Evolutionary conservation across 176 grass and related monocot species (phyloP), one percentile per base, ranked within the genome.

Genomic region (Poa annua): DNA sequence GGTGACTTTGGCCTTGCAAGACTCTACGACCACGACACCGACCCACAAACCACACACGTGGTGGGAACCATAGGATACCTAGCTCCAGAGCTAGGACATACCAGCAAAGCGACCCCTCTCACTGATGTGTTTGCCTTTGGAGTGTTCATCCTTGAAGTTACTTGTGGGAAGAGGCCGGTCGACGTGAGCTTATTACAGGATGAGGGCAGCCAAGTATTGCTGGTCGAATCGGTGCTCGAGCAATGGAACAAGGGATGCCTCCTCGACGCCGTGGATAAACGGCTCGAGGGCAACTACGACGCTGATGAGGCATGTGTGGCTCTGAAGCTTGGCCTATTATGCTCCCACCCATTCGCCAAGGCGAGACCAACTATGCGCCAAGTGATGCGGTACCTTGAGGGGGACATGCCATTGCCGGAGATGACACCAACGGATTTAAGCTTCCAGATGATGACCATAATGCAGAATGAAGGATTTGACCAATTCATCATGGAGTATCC

Each of bases 391-490:
- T 63, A 63, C 25, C 60, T 63, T 14, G 24, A 62, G 24, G 59
- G 59, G 11, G 59, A 62, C 24, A 62, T 62, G 24, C 24, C 60
- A 14, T 14, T 63, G 5, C 60, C 60, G 5, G 60, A 63, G 60
- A 32, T 63, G 60, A 15, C 60, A 7, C 60, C 60, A 2, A 32
- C 60, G 12, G 60, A 63, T 63, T 63, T 63, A 16, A 63, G 25
- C 5, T 63, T 32, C 7, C 60, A 63, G 25, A 63, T 63, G 60
- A 63, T 32, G 60, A 14, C 60, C 60, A 63, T 63, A 63, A 63
- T 63, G 60, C 60, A 63, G 60, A 63, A 63, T 63, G 60, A 32
- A 63, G 60, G 60, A 16, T 63, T 63, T 63, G 60, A 63, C 60
- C 60, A 63, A 32, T 63, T 63, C 60, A 32, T 32, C 60, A 32